A percentile compares a stretch with the other conserved stretches of the same genome.
Evolutionary conservation across 257 asterid genomes (phyloP).

Genomic region (Salvia miltiorrhiza): DNA sequence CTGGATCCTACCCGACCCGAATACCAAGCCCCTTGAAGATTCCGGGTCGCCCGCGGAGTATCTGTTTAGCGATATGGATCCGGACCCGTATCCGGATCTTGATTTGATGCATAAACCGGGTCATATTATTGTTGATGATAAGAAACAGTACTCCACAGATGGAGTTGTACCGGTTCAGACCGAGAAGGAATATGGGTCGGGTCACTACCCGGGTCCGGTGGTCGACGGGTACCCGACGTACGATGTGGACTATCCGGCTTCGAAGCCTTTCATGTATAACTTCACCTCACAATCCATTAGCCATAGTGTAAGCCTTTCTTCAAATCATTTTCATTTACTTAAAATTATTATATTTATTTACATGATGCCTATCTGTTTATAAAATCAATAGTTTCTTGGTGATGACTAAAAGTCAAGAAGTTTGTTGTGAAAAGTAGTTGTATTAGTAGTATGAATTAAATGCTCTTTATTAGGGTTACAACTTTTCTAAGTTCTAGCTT

Average conservation of each 20-base stretch:
- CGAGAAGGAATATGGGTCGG: conserved; percentile 37
- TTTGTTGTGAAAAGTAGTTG: conserved; percentile 10
- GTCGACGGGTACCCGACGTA: conserved; percentile 75
- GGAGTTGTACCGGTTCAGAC: conserved; percentile 80
- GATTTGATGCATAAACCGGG: conserved; percentile 40
- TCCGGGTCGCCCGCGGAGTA: conserved; percentile 42
- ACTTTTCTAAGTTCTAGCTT: neutral
- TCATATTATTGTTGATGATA: neutral
- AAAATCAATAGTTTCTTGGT: neutral
- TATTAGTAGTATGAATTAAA: conserved; percentile 5
- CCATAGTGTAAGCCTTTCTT: conserved; percentile 60
- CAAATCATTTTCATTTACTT: neutral
- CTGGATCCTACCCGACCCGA: conserved; percentile 45
- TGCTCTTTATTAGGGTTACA: neutral
- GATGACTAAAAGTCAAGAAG: conserved; percentile 8
- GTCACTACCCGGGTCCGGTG: conserved; percentile 52
- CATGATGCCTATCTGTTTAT: neutral
- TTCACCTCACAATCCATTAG: conserved; percentile 76
- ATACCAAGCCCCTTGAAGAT: conserved; percentile 5
- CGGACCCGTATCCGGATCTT: conserved; percentile 62
- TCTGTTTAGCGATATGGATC: conserved; percentile 49
- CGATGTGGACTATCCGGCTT: conserved; percentile 48
- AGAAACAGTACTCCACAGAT: conserved; percentile 42
- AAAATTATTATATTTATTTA: neutral
- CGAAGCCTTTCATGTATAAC: conserved; percentile 69